Conservation (phyloP, 2,329 filamentous ascomycete genomes). For the Colletotrichum orbiculare region DNA sequence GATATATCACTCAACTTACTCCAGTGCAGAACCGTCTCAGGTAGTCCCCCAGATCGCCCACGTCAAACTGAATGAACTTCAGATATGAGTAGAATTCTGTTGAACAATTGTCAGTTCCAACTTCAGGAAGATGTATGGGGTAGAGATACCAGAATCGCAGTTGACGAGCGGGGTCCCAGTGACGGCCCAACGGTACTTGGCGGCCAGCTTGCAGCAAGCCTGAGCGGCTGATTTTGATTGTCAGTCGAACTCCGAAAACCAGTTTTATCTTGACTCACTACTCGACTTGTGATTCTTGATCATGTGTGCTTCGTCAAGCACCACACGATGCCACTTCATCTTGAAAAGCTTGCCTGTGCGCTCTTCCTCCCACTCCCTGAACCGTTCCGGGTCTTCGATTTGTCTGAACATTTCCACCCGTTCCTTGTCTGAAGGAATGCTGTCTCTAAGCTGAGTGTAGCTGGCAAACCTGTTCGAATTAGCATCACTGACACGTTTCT, state of each 20-base stretch:
- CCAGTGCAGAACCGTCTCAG: no score
- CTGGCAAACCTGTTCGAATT: slow-evolving; percentile 42
- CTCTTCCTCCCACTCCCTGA: neutral
- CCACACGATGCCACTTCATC: slow-evolving; percentile 9
- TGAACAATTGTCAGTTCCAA: no score
- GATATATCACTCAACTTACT: no score
- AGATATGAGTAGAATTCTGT: slow-evolving; percentile 51
- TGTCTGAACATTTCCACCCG: neutral
- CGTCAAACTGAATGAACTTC: slow-evolving; percentile 41
- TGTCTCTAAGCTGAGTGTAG: slow-evolving; percentile 41
- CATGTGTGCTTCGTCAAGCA: slow-evolving; percentile 17
- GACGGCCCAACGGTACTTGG: slow-evolving; percentile 50
- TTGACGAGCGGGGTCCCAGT: slow-evolving; percentile 52
- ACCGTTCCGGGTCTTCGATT: neutral
- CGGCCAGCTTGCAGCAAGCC: slow-evolving; percentile 36
- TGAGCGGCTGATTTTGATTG: slow-evolving; percentile 38
- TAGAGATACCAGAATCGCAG: slow-evolving; percentile 42
- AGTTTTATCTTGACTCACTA: neutral
- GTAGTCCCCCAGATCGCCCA: no score
- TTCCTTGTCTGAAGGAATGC: slow-evolving; percentile 28
- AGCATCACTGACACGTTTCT: neutral
- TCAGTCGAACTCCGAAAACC: neutral
- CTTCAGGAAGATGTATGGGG: neutral
- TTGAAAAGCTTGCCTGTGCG: neutral
- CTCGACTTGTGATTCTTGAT: slow-evolving; percentile 8